Evolutionary conservation across 768 basidiomycete species (phyloP).

Genomic region (Russula sp.): DNA sequence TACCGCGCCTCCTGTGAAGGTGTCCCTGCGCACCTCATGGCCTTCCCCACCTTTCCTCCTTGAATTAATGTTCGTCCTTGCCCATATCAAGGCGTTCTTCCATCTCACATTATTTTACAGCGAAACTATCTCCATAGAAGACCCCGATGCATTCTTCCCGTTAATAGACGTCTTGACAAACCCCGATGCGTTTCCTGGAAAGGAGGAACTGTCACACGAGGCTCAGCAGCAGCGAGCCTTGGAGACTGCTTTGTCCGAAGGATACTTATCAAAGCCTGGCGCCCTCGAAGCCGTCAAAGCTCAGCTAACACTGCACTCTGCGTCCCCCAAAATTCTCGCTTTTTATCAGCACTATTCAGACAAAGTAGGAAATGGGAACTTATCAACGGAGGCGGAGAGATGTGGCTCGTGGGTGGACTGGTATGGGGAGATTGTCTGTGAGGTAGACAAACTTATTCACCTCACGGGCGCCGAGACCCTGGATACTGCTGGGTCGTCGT

Average conservation of each 20-base stretch:
- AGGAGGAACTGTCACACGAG: constrained; percentile 37
- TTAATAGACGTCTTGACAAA: constrained; percentile 59
- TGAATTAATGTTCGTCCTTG: constrained; percentile 6
- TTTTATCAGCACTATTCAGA: constrained; percentile 66
- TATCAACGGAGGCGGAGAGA: constrained; percentile 24
- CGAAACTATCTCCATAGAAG: constrained; percentile 73
- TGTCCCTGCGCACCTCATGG: constrained; percentile 34
- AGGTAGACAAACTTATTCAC: constrained; percentile 48
- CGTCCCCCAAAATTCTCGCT: constrained; percentile 76
- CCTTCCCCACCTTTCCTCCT: constrained; percentile 26
- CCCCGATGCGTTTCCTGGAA: constrained; percentile 34
- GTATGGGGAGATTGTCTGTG: constrained; percentile 71
- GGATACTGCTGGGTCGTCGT: constrained; percentile 31
- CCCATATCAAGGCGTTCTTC: neutral
- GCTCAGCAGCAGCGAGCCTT: constrained; percentile 50
- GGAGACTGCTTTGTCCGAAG: constrained; percentile 40
- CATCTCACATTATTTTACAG: constrained; percentile 35
- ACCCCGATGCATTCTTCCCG: constrained; percentile 67
- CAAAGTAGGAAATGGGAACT: constrained; percentile 26
- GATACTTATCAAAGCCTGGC: constrained; percentile 43
- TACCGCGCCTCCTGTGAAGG: constrained; percentile 29
- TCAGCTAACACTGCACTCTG: constrained; percentile 69
- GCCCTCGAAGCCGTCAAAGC: constrained; percentile 54
- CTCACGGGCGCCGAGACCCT: constrained; percentile 47
- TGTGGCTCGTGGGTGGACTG: constrained; percentile 80